These are phyloP conservation scores for Cryptosporidium viatorum DNA, from an alignment of 169 alveolate species.

Conservation along the genomic window DNA sequence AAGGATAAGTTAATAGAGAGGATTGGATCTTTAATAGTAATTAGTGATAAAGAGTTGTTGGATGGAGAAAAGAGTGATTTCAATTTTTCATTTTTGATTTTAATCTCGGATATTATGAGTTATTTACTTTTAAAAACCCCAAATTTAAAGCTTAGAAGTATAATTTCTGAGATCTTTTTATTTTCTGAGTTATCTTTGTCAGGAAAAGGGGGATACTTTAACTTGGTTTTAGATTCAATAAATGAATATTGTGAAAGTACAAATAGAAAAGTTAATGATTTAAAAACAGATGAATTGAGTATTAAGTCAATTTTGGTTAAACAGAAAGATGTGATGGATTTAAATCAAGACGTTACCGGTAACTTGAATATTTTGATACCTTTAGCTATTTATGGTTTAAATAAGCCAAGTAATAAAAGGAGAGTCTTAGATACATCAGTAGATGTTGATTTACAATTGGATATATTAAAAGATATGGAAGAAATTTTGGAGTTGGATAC, in stretches of 20 bases:
- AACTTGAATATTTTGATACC: slow-evolving; percentile 8
- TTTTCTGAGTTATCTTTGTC: slow-evolving; percentile 25
- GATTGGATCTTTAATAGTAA: neutral
- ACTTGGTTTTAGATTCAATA: neutral
- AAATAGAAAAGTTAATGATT: neutral
- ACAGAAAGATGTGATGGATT: neutral
- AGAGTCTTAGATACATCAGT: slow-evolving; percentile 10
- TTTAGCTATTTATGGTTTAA: slow-evolving; percentile 5
- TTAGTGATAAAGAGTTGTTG: neutral
- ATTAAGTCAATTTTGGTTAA: neutral
- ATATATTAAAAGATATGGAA: slow-evolving; percentile 8
- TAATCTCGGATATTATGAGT: slow-evolving; percentile 45
- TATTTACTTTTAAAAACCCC: slow-evolving; percentile 27
- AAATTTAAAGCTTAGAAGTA: slow-evolving; percentile 11
- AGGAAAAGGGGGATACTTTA: neutral
- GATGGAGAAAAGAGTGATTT: neutral
- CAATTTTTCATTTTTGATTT: neutral
- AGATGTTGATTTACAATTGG: slow-evolving; percentile 29
- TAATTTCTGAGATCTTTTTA: slow-evolving; percentile 40
- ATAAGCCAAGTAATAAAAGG: neutral
- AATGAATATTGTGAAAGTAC: neutral
- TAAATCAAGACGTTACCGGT: neutral
- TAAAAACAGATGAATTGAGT: neutral
- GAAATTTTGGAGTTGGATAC: neutral
- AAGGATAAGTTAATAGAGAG: slow-evolving; percentile 3